phyloP scores from a whole-genome alignment of 2,329 filamentous ascomycete species.

The Aspergillus transmontanensis region DNA sequence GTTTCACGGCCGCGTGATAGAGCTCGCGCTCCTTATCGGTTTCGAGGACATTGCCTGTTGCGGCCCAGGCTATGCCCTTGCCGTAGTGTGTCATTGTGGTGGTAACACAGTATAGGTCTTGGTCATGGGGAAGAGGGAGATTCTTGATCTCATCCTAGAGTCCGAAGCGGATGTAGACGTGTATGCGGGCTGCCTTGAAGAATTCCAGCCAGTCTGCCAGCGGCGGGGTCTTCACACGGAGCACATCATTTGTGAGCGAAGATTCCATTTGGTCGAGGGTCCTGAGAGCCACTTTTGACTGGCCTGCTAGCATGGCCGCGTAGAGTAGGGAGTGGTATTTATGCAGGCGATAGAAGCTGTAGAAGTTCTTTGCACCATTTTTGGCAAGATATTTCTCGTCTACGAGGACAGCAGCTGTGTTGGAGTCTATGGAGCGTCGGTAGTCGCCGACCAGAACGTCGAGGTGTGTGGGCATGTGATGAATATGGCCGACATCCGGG shows the following conservation, averaged over 20 bases:
- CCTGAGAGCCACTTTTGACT: slow-evolving; percentile 61
- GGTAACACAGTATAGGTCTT: slow-evolving; percentile 65
- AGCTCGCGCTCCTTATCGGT: slow-evolving; percentile 55
- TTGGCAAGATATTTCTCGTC: slow-evolving; percentile 66
- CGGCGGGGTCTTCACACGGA: slow-evolving; percentile 65
- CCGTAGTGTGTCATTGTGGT: slow-evolving; percentile 68
- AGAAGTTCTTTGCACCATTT: slow-evolving; percentile 62
- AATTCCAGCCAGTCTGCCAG: slow-evolving; percentile 78
- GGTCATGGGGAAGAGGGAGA: slow-evolving; percentile 58
- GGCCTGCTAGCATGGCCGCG: slow-evolving; percentile 71
- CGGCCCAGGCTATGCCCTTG: slow-evolving; percentile 67
- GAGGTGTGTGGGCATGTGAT: slow-evolving; percentile 76
- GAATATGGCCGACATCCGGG: slow-evolving; percentile 68
- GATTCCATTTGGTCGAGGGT: slow-evolving; percentile 59
- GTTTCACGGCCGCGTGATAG: slow-evolving; percentile 55
- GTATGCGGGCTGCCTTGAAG: slow-evolving; percentile 66
- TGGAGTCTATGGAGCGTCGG: slow-evolving; percentile 64
- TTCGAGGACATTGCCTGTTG: slow-evolving; percentile 56
- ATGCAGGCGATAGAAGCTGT: slow-evolving; percentile 72
- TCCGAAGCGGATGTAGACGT: slow-evolving; percentile 72
- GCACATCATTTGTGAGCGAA: slow-evolving; percentile 60
- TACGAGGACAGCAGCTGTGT: slow-evolving; percentile 64
- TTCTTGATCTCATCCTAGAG: slow-evolving; percentile 66
- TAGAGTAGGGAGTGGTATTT: slow-evolving; percentile 73
- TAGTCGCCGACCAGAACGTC: slow-evolving; percentile 76